phyloP scores from a whole-genome alignment of 371 early-diverging fungal genomes.

The Mortierella sp. region DNA sequence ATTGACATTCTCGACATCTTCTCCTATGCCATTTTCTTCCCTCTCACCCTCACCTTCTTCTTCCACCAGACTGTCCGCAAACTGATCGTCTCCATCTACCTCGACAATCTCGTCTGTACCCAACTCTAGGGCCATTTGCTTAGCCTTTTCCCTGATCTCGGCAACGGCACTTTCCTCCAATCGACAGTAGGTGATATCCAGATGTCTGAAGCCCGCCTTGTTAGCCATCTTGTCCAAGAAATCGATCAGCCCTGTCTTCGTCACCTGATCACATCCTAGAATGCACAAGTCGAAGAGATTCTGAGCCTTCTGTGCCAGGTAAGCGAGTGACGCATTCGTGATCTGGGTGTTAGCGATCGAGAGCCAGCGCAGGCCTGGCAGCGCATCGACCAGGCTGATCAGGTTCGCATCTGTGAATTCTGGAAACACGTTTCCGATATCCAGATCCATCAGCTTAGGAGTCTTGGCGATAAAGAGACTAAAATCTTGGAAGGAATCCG shows the following conservation, averaged over 20 bases:
- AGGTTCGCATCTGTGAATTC: slow-evolving; percentile 39
- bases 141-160: slow-evolving; percentile 37
- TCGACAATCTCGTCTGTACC: slow-evolving; percentile 18
- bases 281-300: slow-evolving; percentile 42
- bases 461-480: slow-evolving; percentile 32
- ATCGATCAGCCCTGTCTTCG: slow-evolving; percentile 34
- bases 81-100: slow-evolving; percentile 52
- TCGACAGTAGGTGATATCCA: slow-evolving; percentile 49
- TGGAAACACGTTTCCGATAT: slow-evolving; percentile 52
- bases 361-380: slow-evolving; percentile 41
- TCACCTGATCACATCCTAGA: slow-evolving; percentile 50
- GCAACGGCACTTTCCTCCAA: slow-evolving; percentile 32
- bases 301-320: slow-evolving; percentile 30
- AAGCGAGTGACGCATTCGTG: slow-evolving; percentile 32
- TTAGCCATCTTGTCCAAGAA: slow-evolving; percentile 38
- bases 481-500: slow-evolving; percentile 46
- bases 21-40: slow-evolving; percentile 19
- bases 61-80: slow-evolving; percentile 36
- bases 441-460: slow-evolving; percentile 26
- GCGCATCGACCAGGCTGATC: slow-evolving; percentile 27
- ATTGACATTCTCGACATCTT: background rate
- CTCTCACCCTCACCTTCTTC: slow-evolving; percentile 31
- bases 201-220: slow-evolving; percentile 27
- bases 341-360: slow-evolving; percentile 52
- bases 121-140: slow-evolving; percentile 12